Base-by-base conservation (phyloP, 75 land plant genomes). In the Chamaecyparis obtusa region DNA sequence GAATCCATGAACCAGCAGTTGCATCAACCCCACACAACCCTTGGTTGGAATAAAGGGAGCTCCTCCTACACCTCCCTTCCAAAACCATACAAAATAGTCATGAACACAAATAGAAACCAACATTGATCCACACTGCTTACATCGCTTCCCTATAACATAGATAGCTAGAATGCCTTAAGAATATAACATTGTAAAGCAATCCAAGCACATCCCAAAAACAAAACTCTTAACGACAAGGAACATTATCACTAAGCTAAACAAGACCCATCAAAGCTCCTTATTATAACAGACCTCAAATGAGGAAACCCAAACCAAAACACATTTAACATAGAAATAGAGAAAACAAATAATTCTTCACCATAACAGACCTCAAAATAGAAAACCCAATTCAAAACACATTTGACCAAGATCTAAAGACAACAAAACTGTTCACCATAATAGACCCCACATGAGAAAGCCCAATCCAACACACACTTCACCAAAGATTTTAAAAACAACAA, bases 1-100 rank as follows among this genome's bases (percentile, higher is more conserved):
- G 85, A 83, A 51, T 83, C 85, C 85, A 83, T 51, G 85, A 83
- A 49, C 37, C 85, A 54, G 57, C 85, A 83, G 85, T 83, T 83
- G 60, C 30, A 83, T 83, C 85, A 54, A 30, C 60, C 36, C 55
- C 85, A 83, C 56, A 83, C 85, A 3, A 49, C 85, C 85, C 85
- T 83, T 32, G 57, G 33, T 83, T 83, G 85, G 57, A 83, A 36
- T 54, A 60, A 83, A 54, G 35, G 57, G 35, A 48, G 85, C 85
- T 6, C 85, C 57, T 33, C 60, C 36, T 54, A 51, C 57, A 83
- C 32, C 85, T 54, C 57, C 39, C 17, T 1, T 10, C 0, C 7
- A 43, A 0, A 80, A 43, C 27, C 30, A 27, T 41, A 0, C 43
- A 80, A 41, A 80, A 41, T 2, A 6, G 1, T 17, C 7, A 24